Base-by-base conservation (phyloP, 495 filamentous ascomycete species). In the Annulohypoxylon maeteangense region DNA sequence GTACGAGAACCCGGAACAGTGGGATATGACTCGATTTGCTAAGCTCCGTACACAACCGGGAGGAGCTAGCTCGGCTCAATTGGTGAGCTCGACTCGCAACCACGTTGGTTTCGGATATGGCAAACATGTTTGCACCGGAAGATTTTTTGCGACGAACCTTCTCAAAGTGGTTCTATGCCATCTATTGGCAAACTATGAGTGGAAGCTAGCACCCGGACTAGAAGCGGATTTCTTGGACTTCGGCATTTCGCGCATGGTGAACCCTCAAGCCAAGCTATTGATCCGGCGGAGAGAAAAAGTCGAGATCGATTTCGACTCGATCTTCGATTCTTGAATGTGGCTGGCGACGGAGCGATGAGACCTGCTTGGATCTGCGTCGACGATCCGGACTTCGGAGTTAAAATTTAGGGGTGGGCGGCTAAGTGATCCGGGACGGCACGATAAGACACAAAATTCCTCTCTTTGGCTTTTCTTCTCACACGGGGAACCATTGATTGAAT, bases 21-120 rank as follows among this genome's bases (percentile, higher is more conserved):
- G 79, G 77, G 82, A 88, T 67, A 80, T 78, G 12, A 78, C 78
- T 38, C 83, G 85, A 10, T 88, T 86, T 66, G 72, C 80, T 51
- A 78, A 78, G 3, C 76, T 83, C 75, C 73, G 80, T 12, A 71
- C 75, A 27, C 62, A 65, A 18, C 65, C 77, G 0, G 84, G 82
- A 31, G 78, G 81, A 23, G 82, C 85, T 61, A 72, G 83, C 34
- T 32, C 59, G 5, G 79, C 78, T 40, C 85, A 87, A 57, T 67
- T 86, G 27, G 83, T 84, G 3, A 78, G 78, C 29, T 85, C 86
- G 0, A 82, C 78, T 18, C 56, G 71, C 20, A 62, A 79, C 8
- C 78, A 82, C 36, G n/a, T 81, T 20, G 78, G 56, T 0, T 83
- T 82, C 51, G 80, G 81, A 0, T 78, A 81, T 44, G 80, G 81